A percentile compares a stretch with the other conserved stretches of the same genome.
Conservation (phyloP, 306 rosid genomes). For the Carpinus fangiana region DNA sequence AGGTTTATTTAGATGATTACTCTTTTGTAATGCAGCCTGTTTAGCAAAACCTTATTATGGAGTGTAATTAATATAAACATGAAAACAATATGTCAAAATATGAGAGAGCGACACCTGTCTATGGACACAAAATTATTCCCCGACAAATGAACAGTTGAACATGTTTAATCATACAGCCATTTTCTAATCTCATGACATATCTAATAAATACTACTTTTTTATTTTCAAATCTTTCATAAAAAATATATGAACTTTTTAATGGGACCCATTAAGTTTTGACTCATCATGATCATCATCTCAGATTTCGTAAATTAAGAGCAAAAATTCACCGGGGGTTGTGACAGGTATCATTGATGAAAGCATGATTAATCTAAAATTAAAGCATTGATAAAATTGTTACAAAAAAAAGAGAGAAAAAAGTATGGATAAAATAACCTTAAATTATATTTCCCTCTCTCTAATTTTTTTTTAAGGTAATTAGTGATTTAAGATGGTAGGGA, state of each 20-base stretch:
- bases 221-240: slow-evolving; percentile 23
- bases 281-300: slow-evolving; percentile 13
- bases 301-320: neutral
- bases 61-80: neutral
- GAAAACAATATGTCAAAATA: neutral
- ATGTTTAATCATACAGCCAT: slow-evolving; percentile 23
- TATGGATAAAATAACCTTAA: no score
- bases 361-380: no score
- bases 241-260: slow-evolving; percentile 8
- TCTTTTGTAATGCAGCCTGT: no score
- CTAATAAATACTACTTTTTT: slow-evolving; percentile 1
- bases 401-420: no score
- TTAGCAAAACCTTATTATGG: neutral
- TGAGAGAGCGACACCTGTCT: neutral
- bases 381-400: no score
- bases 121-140: slow-evolving; percentile 22
- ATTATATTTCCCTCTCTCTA: no score
- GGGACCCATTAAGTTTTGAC: slow-evolving; percentile 37
- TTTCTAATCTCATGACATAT: neutral
- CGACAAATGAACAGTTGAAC: slow-evolving; percentile 26
- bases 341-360: no score
- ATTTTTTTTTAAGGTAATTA: no score
- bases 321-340: neutral
- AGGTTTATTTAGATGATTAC: no score
- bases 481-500: no score